Evolutionary conservation across 2,329 filamentous ascomycete species (phyloP), one percentile per base, ranked within the genome.

Genomic region (Cladosporium colombiae): DNA sequence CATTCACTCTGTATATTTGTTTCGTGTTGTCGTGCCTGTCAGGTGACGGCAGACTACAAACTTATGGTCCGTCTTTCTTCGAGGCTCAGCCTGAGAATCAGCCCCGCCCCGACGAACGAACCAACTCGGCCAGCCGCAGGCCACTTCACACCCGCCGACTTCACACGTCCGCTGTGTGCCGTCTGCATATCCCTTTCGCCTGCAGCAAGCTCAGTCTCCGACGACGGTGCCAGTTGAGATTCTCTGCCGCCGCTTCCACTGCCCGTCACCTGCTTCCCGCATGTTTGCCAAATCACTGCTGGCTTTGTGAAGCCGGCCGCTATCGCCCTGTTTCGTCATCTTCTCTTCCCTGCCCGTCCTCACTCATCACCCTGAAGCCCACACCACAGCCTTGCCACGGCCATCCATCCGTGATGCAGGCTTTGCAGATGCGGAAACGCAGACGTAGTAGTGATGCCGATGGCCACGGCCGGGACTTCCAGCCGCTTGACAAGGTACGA

Each of bases 361-460:
- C 60, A 40, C 56, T 40, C 11, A 21, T 21, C 60, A 37, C 40
- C 60, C 44, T 55, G 31, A 37, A 40, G 29, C 18, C 21, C 33
- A 27, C 29, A 40, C 60, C 60, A 37, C 59, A 63, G 49, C 49
- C 60, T 55, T 46, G 49, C 60, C 33, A 29, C 50, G 29, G 31
- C 14, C 23, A 35, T 40, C 50, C 50, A 33, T 25, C 25, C 44
- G 52, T 60, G 40, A 65, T 65, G 63, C 35, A 52, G 29, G 49
- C 21, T 37, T 44, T 44, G 21, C 44, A n/a, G 21, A 27, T 50
- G 21, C 35, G 63, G 44, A 65, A 65, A 44, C 63, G 63, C 49
- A 63, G 60, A n/a, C 63, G 55, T 50, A 58, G 63, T n/a, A 60
- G 49, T 56, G 63, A 58, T 35, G 40, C 55, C 11, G 63, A 65